These are phyloP conservation scores for Colletotrichum lupini DNA, from an alignment of 2,329 filamentous ascomycete species.

Conservation along the genomic window DNA sequence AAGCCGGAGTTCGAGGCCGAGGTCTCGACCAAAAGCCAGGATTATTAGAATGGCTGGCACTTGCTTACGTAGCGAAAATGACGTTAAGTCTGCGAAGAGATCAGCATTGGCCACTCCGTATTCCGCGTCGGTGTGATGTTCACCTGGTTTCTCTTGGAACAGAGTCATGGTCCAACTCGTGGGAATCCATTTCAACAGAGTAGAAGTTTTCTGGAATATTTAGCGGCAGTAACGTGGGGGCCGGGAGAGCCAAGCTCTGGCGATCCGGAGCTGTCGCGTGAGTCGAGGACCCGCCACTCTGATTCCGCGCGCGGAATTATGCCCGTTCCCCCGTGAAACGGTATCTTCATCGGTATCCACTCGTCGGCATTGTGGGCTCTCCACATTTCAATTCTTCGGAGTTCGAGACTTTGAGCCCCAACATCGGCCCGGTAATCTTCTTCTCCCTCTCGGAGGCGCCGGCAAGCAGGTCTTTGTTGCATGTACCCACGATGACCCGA, in stretches of 20 bases:
- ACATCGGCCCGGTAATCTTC: background rate
- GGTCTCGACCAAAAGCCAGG: background rate
- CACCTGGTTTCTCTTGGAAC: no score
- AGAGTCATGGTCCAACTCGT: background rate
- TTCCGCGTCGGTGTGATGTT: no score
- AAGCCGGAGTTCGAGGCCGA: background rate
- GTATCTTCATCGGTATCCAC: background rate
- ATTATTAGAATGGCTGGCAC: background rate
- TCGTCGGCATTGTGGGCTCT: background rate
- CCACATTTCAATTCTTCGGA: background rate
- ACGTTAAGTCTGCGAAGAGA: background rate
- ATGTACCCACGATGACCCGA: no score
- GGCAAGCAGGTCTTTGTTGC: no score
- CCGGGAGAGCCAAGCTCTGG: slow-evolving; percentile 16
- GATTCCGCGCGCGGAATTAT: slow-evolving; percentile 26
- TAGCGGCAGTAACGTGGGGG: background rate
- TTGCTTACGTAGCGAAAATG: background rate
- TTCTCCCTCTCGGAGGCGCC: background rate
- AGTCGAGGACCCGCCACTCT: slow-evolving; percentile 2
- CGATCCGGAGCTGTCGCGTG: slow-evolving; percentile 16
- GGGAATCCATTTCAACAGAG: background rate
- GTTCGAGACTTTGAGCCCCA: background rate
- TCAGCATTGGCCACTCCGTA: no score
- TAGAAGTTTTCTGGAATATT: slow-evolving; percentile 18
- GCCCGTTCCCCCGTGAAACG: background rate